Base-by-base conservation (phyloP, 2,329 filamentous ascomycete species). In the Paraconiothyrium sp. region DNA sequence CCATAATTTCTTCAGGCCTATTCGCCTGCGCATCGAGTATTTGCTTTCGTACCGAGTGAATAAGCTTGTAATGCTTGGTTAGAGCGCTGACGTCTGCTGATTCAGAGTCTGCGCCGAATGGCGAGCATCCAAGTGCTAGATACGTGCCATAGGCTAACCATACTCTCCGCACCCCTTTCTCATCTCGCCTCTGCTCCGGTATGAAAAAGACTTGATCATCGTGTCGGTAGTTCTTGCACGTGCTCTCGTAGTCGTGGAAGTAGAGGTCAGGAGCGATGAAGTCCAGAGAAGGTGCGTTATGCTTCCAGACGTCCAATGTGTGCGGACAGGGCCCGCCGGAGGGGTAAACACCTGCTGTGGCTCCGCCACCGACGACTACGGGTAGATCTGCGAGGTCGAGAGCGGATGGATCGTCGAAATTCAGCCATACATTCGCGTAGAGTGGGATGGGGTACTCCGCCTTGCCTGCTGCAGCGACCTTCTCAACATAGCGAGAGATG, bases 101-200 rank as follows among this genome's bases (percentile, higher is more conserved):
- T 0, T 81, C 61, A 0, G 81, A 82, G 59, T 84, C 82, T 50
- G 83, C 81, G 4, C 80, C 70, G 22, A 74, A 74, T 0, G 72
- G 72, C 13, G 60, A 69, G 58, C 58, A 70, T 6, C 56, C 70
- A 10, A 70, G 62, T 13, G 67, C 62, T 16, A 62, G 67, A 47
- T 64, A 70, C 16, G 64, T 71, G 16, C 64, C 70, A 41, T 73
- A 73, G 1, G 71, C 71, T 8, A 63, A 59, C 72, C 72, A 74
- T 6, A 73, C 62, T 1, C 72, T 64, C 22, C 72, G 62, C 3
- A 67, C 67, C 4, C 72, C 72, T 6, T 70, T 66, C 74, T 83
- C 82, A 57, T 85, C 84, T 13, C 84, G 77, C 5, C 83, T 75
- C 65, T 85, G 84, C 71, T 86, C 84, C 0, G 84, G 84, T 41